A percentile compares a stretch with the other conserved stretches of the same genome.
Evolutionary conservation across 2,329 filamentous ascomycete genomes (phyloP).

Genomic region (Pseudopithomyces maydicus): DNA sequence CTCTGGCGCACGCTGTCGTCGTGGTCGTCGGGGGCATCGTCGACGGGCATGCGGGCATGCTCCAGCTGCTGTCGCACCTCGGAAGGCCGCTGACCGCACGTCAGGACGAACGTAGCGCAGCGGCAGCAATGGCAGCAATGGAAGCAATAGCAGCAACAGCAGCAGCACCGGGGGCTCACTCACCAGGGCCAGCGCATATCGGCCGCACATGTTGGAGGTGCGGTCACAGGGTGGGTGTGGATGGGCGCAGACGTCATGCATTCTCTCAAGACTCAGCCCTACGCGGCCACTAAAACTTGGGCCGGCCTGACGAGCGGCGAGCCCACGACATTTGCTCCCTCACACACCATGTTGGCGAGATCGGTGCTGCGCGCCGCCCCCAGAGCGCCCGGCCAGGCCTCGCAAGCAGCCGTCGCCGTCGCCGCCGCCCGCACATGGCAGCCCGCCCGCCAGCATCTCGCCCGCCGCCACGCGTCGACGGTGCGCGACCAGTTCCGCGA

Average conservation of each 20-base stretch:
- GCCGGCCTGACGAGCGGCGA: background rate
- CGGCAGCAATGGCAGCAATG: no score
- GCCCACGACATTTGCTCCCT: no score
- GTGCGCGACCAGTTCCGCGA: slow-evolving; percentile 33
- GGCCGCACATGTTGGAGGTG: slow-evolving; percentile 65
- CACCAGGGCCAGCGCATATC: slow-evolving; percentile 68
- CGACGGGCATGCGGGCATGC: slow-evolving; percentile 73
- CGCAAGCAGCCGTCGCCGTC: slow-evolving; percentile 31
- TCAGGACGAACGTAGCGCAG: slow-evolving; percentile 15
- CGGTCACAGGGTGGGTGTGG: slow-evolving; percentile 24
- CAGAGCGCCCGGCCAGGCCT: slow-evolving; percentile 25
- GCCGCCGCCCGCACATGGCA: slow-evolving; percentile 30
- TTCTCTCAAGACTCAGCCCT: slow-evolving; percentile 36
- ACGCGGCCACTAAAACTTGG: slow-evolving; percentile 33
- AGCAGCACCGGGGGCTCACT: slow-evolving; percentile 37
- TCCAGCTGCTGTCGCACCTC: slow-evolving; percentile 76
- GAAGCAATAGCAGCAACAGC: no score
- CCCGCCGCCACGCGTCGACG: slow-evolving; percentile 34
- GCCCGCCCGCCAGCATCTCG: slow-evolving; percentile 30
- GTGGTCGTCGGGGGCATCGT: slow-evolving; percentile 74
- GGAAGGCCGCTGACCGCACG: slow-evolving; percentile 66
- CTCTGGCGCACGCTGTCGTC: slow-evolving; percentile 75
- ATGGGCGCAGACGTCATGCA: slow-evolving; percentile 41
- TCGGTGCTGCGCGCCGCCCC: slow-evolving; percentile 33
- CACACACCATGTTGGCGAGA: slow-evolving; percentile 43